Evolutionary conservation across 2,329 filamentous ascomycete genomes (phyloP).

Genomic region (Pestalotiopsis sp.): DNA sequence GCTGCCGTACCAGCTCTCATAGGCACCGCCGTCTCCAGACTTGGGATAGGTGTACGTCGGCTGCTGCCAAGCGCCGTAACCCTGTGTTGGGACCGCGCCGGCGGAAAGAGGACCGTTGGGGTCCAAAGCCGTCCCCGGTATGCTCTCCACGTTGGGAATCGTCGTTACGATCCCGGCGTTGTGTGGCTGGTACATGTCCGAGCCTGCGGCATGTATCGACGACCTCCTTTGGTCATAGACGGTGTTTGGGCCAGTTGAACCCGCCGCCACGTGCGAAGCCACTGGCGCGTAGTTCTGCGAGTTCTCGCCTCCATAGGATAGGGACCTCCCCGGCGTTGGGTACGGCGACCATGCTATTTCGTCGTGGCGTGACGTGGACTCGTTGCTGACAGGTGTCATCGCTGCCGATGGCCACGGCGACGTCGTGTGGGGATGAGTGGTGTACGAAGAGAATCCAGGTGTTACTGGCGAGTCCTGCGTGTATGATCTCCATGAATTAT

Average conservation of each 20-base stretch:
- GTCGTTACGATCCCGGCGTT: conserved; percentile 15
- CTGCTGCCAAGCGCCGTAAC: conserved; percentile 43
- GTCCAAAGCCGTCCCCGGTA: conserved; percentile 34
- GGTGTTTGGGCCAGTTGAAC: conserved; percentile 15
- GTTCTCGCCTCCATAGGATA: conserved; percentile 49
- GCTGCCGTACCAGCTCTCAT: conserved; percentile 31
- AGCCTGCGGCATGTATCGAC: conserved; percentile 33
- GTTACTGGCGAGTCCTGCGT: conserved; percentile 51
- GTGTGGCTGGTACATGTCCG: conserved; percentile 43
- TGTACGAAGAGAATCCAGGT: conserved; percentile 50
- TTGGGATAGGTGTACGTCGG: conserved; percentile 44
- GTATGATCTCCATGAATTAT: conserved; percentile 49
- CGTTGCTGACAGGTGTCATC: conserved; percentile 32
- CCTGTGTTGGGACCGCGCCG: conserved; percentile 35
- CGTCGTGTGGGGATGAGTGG: conserved; percentile 38
- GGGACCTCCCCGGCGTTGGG: conserved; percentile 42
- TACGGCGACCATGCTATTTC: conserved; percentile 46
- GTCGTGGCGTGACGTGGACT: conserved; percentile 38
- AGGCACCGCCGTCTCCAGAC: conserved; percentile 26
- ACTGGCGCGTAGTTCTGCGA: conserved; percentile 41
- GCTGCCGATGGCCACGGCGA: conserved; percentile 39
- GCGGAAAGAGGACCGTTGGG: conserved; percentile 38
- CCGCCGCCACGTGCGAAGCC: conserved; percentile 16
- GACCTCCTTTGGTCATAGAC: conserved; percentile 41
- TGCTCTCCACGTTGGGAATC: conserved; percentile 22